Conservation (phyloP, 2,329 filamentous ascomycete genomes). For the Huntiella savannae region DNA sequence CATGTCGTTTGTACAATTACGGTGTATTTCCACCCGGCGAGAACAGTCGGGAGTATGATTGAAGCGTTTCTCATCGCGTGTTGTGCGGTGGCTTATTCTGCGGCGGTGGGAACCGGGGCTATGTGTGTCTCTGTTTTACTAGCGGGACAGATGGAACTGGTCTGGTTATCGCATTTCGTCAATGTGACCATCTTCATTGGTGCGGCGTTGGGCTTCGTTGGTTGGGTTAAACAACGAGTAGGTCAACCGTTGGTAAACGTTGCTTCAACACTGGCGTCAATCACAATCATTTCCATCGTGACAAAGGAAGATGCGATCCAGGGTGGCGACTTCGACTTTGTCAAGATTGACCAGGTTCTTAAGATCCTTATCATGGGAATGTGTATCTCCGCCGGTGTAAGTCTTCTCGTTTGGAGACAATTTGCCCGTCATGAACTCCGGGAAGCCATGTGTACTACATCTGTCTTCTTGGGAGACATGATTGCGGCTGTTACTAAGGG, state of each 20-base stretch:
- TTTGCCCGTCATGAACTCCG: slow-evolving; percentile 59
- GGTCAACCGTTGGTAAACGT: slow-evolving; percentile 68
- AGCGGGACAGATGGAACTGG: slow-evolving; percentile 43
- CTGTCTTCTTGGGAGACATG: slow-evolving; percentile 61
- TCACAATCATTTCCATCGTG: slow-evolving; percentile 74
- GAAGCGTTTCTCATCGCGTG: slow-evolving; percentile 63
- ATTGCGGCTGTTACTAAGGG: slow-evolving; percentile 62
- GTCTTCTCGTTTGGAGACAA: slow-evolving; percentile 57
- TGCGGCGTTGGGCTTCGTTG: slow-evolving; percentile 69
- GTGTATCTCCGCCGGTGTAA: slow-evolving; percentile 49
- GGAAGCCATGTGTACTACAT: slow-evolving; percentile 43
- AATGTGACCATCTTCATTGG: slow-evolving; percentile 72
- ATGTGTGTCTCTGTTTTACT: slow-evolving; percentile 81
- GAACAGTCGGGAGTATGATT: slow-evolving; percentile 74
- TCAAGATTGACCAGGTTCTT: slow-evolving; percentile 63
- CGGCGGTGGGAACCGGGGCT: slow-evolving; percentile 55
- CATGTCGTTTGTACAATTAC: slow-evolving; percentile 87
- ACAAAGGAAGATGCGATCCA: slow-evolving; percentile 85
- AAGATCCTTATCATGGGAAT: slow-evolving; percentile 74
- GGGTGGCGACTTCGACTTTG: slow-evolving; percentile 58
- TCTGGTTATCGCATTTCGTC: slow-evolving; percentile 55
- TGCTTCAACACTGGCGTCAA: slow-evolving; percentile 65
- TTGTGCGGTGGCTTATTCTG: slow-evolving; percentile 54
- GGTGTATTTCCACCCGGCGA: slow-evolving; percentile 83
- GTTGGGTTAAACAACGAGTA: slow-evolving; percentile 67